Evolutionary conservation across 192 early-diverging fungal species (phyloP), one percentile per base, ranked within the genome.

Genomic region (Entomortierella beljakovae): DNA sequence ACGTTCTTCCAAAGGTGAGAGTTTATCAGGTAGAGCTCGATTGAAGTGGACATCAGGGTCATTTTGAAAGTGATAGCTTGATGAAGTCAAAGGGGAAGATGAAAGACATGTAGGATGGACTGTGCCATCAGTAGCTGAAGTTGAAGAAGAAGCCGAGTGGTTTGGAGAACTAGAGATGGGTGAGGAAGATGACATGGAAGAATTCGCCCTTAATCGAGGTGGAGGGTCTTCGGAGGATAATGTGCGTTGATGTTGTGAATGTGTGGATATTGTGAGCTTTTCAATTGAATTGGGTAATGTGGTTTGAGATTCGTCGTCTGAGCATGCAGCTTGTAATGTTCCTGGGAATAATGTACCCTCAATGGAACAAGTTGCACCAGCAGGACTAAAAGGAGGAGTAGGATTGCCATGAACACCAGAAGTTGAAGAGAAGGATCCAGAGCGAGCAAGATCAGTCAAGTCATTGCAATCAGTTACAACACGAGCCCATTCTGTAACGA

Each of bases 21-120:
- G 74, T 37, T 69, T 77, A 38, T 77, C 74, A 2, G 74, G 74
- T 18, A 77, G 31, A 16, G 74, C 42, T 15, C 75, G 75, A 51
- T 79, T 79, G 34, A 79, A 79, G 57, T 79, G 75, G 31, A 79
- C 67, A n/a, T 79, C 75, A 11, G 75, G 75, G n/a, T 79, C 75
- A 51, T 79, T 79, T 42, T 79, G 67, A 42, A 79, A 61, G 26
- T 79, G 75, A 43, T 79, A 79, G 48, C 74, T 62, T 34, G 75
- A 79, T 15, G 75, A 69, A 34, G 57, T 55, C 37, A 69, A 6
- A 2, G 68, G 61, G 6, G 75, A 70, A 8, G 68, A 76, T 46
- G 72, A 70, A 5, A 64, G 46, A 13, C 28, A 28, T 43, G 18
- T 16, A 25, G 61, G 25, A 8, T 46, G 52, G 16, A 22, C 23